Base-by-base conservation (phyloP, 225 moss, liverwort and hornwort species). In the Sphagnum contortum region DNA sequence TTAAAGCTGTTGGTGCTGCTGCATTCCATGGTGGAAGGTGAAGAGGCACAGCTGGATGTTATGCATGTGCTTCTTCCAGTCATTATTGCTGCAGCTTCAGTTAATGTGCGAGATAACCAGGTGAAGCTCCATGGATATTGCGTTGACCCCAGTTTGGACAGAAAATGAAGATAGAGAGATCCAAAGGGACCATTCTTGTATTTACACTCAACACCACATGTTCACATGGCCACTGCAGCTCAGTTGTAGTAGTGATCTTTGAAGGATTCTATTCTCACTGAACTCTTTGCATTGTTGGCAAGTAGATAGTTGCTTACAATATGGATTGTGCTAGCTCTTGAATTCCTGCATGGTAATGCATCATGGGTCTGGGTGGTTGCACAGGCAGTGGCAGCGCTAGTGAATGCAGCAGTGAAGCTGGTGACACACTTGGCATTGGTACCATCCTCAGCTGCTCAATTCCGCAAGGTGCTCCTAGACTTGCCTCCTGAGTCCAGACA, bases 371-470 rank as follows among this genome's bases (percentile, higher is more conserved):
- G 29, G 2, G 7, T 45, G 67, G 14, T n/a, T 65, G 47, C 69
- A 74, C 80, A 89, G 86, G 84, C 80, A 46, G 74, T 73, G 48
- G 69, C 82, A 62, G 79, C 86, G 45, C 69, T 99, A 57, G 75
- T 80, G 59, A 77, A 82, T 67, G 91, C 91, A 63, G 83, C 93
- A 58, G 85, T 99, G 72, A 93, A 93, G 69, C 89, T 98, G 66
- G 91, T 98, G 57, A 99, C 98, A 57, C 93, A 91, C 69, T 84
- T 99, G 55, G 98, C 98, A 62, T 91, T 93, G 57, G 87, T 84
- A 56, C 80, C 98, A 62, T 79, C 87, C 45, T 91, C 93, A 8
- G 87, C 98, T 65, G 75, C 75, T 65, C 93, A 99, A 68, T 91
- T 99, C 69, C 87, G 84, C 54, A 81, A 74, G 72, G 98, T 99